Evolutionary conservation across 495 filamentous ascomycete species (phyloP).

Genomic region (Immersiella caudata): DNA sequence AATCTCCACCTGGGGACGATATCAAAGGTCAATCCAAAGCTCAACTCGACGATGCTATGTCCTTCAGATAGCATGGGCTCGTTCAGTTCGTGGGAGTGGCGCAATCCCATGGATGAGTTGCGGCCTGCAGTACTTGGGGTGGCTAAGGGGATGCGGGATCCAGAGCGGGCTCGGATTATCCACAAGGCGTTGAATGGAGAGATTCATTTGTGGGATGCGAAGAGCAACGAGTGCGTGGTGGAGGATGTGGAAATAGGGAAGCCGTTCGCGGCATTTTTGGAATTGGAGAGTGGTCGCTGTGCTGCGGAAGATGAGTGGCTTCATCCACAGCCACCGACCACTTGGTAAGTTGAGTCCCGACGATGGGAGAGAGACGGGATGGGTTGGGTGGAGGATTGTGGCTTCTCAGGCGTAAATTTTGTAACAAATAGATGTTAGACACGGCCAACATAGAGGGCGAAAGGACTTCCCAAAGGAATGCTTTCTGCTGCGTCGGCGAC

Average conservation of each 20-base stretch:
- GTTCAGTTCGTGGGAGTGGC: constrained; percentile 7
- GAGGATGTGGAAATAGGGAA: constrained; percentile 13
- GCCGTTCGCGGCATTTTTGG: constrained; percentile 2
- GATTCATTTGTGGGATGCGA: constrained; percentile 28
- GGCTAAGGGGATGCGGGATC: constrained; percentile 15
- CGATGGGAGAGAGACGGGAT: no score
- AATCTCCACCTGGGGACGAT: constrained; percentile 25
- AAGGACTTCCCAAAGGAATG: not conserved
- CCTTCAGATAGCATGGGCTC: not conserved
- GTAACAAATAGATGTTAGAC: not conserved
- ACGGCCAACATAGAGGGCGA: not conserved
- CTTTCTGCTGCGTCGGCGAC: not conserved
- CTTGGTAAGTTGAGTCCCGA: no score
- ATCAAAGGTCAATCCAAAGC: constrained; percentile 30
- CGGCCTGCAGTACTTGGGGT: constrained; percentile 15
- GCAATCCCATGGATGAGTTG: constrained; percentile 19
- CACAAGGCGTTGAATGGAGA: constrained; percentile 25
- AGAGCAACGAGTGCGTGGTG: constrained; percentile 18
- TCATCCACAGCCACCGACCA: not conserved
- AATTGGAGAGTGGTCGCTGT: not conserved
- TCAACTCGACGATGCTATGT: constrained; percentile 19
- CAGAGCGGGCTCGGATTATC: constrained; percentile 22
- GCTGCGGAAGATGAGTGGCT: not conserved
- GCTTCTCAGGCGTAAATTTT: no score
- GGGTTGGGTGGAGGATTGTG: no score